Conservation (phyloP, 768 basidiomycete species). For the Russula sp. region DNA sequence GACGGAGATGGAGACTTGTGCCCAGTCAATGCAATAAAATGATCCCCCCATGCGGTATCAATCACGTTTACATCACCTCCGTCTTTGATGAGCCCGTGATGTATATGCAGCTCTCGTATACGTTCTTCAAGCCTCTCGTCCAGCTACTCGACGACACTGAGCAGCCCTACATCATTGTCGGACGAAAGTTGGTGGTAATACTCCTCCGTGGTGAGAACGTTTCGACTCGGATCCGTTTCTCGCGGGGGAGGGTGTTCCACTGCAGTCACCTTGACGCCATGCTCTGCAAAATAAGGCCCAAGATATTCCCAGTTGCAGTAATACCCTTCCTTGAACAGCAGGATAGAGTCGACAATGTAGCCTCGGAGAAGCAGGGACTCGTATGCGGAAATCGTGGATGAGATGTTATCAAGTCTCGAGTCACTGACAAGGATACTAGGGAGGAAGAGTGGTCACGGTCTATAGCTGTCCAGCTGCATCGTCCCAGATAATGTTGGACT, state of each 20-base stretch:
- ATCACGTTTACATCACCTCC: constrained; percentile 80
- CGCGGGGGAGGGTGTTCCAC: constrained; percentile 1
- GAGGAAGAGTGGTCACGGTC: too few relatives aligned
- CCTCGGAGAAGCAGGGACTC: too few relatives aligned
- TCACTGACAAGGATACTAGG: too few relatives aligned
- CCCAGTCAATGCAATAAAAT: constrained; percentile 65
- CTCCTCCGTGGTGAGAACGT: constrained; percentile 29
- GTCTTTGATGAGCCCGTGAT: constrained; percentile 67
- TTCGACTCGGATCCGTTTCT: too few relatives aligned
- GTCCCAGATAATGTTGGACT: constrained; percentile 24
- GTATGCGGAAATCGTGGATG: too few relatives aligned
- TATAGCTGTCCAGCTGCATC: too few relatives aligned
- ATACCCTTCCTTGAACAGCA: constrained; percentile 74
- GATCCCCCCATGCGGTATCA: constrained; percentile 84
- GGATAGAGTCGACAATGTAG: constrained; percentile 41
- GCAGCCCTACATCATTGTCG: too few relatives aligned
- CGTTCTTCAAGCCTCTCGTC: too few relatives aligned
- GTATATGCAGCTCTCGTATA: constrained; percentile 36
- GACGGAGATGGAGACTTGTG: constrained; percentile 17
- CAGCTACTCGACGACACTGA: too few relatives aligned
- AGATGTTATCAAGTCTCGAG: too few relatives aligned
- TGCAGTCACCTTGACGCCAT: constrained; percentile 47
- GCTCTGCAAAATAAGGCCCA: constrained; percentile 67
- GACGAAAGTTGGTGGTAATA: too few relatives aligned
- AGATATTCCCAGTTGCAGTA: constrained; percentile 88